Base-by-base conservation (phyloP, 495 filamentous ascomycete genomes). In the Lophium mytilinum region DNA sequence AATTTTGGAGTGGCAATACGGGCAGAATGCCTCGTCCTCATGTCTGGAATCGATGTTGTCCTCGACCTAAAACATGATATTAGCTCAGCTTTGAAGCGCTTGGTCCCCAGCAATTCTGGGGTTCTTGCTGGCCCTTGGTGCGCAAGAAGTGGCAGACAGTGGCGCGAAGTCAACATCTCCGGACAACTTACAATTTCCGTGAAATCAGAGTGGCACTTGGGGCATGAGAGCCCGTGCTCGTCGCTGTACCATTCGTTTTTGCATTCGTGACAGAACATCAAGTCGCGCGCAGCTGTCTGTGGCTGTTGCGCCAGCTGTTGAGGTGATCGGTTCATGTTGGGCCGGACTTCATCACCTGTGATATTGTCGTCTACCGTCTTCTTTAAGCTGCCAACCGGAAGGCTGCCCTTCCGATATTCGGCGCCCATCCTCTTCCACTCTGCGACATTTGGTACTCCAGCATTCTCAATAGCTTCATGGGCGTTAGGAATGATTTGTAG, bases 381-480 rank as follows among this genome's bases (percentile, higher is more conserved):
- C n/a, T n/a, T n/a, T n/a, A n/a, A n/a, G n/a, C n/a, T 92, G 58
- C 93, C 93, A 33, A 98, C 76, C 4, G 89, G 88, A 68, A 97
- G 96, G 71, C 91, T 96, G 71, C 90, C 95, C 68, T 97, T 96
- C 78, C 97, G 97, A 74, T 97, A 98, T 47, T 96, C 91, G 21
- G 90, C 90, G 9, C 92, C 92, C 90, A 96, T 96, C 75, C 93
- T 95, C 79, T 98, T 97, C 93, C 93, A 98, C 65, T 97, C 94
- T 68, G 97, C 93, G 12, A 98, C 94, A 68, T 86, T 87, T 15
- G 94, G 93, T 39, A 98, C 90, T 9, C 93, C 93, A 40, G 94
- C 93, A 64, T 83, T 80, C 57, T 81, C 82, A 51, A 98, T 88
- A 8, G 94, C 91, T 10, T 91, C 92, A 34, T 88, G 79, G 5